These are phyloP conservation scores for Lactarius evosmus DNA, from an alignment of 768 basidiomycete species.

Conservation along the genomic window DNA sequence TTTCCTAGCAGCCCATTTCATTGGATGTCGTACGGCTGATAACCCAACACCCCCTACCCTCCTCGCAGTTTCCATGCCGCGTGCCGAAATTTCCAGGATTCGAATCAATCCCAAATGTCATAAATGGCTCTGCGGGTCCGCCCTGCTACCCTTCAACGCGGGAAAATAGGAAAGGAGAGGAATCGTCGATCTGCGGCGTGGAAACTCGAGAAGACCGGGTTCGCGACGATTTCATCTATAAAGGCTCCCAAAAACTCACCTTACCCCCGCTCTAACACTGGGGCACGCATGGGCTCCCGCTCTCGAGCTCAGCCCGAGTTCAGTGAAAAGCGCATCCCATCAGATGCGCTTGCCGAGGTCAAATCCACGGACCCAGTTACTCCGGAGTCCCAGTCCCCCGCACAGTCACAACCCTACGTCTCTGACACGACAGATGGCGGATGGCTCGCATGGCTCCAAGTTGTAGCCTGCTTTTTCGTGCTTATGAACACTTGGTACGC, in stretches of 20 bases:
- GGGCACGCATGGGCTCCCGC: constrained; percentile 11
- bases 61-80: not conserved
- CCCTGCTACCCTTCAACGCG: too few relatives aligned
- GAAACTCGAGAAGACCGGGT: not conserved
- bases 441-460: constrained; percentile 25
- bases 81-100: not conserved
- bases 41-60: not conserved
- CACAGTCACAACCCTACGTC: not conserved
- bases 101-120: too few relatives aligned
- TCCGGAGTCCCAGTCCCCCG: not conserved
- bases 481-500: constrained; percentile 28
- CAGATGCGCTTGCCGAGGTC: not conserved
- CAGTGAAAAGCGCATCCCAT: not conserved
- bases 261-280: too few relatives aligned
- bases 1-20: not conserved
- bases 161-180: not conserved
- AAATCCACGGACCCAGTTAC: too few relatives aligned
- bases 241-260: not conserved
- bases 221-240: not conserved
- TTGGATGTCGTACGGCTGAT: not conserved
- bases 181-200: not conserved
- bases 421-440: constrained; percentile 19
- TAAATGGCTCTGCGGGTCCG: too few relatives aligned
- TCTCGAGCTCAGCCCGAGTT: not conserved
- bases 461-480: constrained; percentile 25